phyloP scores from a whole-genome alignment of 495 filamentous ascomycete species.

The Lasiosphaeria miniovina region DNA sequence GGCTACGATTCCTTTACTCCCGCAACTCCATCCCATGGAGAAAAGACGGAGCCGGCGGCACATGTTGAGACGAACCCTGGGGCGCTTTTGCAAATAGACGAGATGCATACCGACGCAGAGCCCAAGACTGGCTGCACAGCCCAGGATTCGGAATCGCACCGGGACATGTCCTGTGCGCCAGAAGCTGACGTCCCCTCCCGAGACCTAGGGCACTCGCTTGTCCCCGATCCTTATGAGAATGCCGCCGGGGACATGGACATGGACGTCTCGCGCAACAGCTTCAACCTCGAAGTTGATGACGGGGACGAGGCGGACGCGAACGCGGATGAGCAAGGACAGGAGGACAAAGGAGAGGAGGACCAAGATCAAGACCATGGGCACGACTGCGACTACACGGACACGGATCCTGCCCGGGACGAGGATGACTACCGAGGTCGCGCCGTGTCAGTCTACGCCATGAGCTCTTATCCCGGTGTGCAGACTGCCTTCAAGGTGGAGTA shows the following conservation, averaged over 20 bases:
- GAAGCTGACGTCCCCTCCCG: not conserved
- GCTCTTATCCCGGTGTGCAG: conserved; percentile 33
- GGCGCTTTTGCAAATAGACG: too few relatives aligned
- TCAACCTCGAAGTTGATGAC: not conserved
- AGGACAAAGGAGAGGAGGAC: not conserved
- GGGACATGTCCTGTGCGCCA: not conserved
- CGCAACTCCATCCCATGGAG: too few relatives aligned
- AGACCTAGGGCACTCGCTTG: not conserved
- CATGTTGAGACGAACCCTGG: too few relatives aligned
- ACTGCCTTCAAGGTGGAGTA: conserved; percentile 28
- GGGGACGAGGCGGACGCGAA: not conserved
- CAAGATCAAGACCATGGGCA: not conserved
- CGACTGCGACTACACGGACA: not conserved
- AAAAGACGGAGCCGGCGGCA: too few relatives aligned
- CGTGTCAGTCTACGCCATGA: conserved; percentile 27
- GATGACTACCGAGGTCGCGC: conserved; percentile 13
- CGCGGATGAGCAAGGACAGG: not conserved
- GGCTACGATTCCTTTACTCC: too few relatives aligned
- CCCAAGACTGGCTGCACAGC: conserved; percentile 32
- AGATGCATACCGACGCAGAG: too few relatives aligned
- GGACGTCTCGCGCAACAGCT: not conserved
- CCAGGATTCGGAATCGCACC: conserved; percentile 36
- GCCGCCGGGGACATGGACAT: not conserved
- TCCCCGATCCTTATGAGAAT: not conserved
- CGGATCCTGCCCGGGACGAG: not conserved